Evolutionary conservation across 2,329 filamentous ascomycete genomes (phyloP).

Genomic region (Diaporthe ampelina): DNA sequence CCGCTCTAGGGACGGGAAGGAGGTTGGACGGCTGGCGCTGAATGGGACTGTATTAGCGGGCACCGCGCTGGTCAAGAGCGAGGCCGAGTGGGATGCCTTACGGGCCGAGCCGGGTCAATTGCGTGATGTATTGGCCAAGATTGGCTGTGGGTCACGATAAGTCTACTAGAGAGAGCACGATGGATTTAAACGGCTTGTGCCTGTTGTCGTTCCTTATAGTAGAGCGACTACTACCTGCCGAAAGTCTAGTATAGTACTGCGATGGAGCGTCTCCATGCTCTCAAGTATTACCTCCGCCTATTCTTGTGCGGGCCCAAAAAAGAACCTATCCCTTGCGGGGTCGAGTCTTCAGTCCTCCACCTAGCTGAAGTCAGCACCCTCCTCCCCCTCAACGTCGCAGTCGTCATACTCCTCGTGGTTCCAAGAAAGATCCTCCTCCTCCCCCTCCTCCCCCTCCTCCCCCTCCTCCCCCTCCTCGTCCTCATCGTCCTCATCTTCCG

Average conservation of each 20-base stretch:
- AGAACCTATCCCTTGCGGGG: neutral
- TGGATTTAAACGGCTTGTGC: neutral
- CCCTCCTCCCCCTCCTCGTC: no score
- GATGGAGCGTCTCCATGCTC: neutral
- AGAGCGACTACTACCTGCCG: neutral
- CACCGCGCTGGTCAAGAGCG: constrained; percentile 72
- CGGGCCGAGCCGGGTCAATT: constrained; percentile 56
- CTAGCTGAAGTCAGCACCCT: neutral
- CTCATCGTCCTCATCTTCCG: no score
- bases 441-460: no score
- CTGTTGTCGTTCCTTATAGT: neutral
- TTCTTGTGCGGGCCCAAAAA: neutral
- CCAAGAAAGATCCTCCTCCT: neutral
- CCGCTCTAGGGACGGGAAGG: constrained; percentile 44
- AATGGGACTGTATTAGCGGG: constrained; percentile 76
- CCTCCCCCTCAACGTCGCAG: neutral
- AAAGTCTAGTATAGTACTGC: neutral
- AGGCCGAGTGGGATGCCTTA: constrained; percentile 70
- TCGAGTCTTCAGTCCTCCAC: neutral
- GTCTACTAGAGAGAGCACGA: neutral
- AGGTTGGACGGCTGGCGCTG: constrained; percentile 61
- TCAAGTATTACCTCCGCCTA: neutral
- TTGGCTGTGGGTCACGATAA: constrained; percentile 48
- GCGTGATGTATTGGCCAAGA: constrained; percentile 55
- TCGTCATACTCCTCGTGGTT: neutral